Conservation (phyloP, 805 yeast species). For the Metschnikowia gelsemii region DNA sequence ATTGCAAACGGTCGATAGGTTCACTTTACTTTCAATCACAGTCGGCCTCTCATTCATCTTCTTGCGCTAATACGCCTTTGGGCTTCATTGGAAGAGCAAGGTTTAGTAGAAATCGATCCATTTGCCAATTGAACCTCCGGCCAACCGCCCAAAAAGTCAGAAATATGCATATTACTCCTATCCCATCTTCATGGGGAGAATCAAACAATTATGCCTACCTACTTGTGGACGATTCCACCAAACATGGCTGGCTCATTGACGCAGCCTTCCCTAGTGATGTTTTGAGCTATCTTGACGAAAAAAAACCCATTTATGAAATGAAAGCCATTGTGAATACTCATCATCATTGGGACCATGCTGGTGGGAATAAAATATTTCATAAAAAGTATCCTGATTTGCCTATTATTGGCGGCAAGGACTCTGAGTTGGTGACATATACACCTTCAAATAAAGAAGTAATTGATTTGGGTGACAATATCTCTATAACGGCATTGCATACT, state of each 20-base stretch:
- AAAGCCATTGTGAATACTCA: slow-evolving; percentile 90
- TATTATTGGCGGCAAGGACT: slow-evolving; percentile 80
- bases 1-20: neutral
- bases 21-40: neutral
- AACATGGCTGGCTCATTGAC: slow-evolving; percentile 80
- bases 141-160: slow-evolving; percentile 3
- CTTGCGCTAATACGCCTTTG: slow-evolving; percentile 2
- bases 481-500: slow-evolving; percentile 81
- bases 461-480: slow-evolving; percentile 60
- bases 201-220: slow-evolving; percentile 92
- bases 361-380: slow-evolving; percentile 64
- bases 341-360: slow-evolving; percentile 94
- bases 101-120: no score
- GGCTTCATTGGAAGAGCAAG: no score
- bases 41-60: neutral
- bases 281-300: slow-evolving; percentile 42
- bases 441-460: slow-evolving; percentile 65
- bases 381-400: slow-evolving; percentile 48
- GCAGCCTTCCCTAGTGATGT: slow-evolving; percentile 85
- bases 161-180: slow-evolving; percentile 73
- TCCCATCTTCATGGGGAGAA: slow-evolving; percentile 93
- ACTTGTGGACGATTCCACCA: slow-evolving; percentile 63
- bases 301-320: slow-evolving; percentile 47
- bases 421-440: slow-evolving; percentile 67
- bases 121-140: no score